Percentiles rank a stretch among this genome's conserved stretches.
Evolutionary conservation across 2,329 filamentous ascomycete genomes (phyloP).

Genomic region (Pseudogymnoascus sp.): DNA sequence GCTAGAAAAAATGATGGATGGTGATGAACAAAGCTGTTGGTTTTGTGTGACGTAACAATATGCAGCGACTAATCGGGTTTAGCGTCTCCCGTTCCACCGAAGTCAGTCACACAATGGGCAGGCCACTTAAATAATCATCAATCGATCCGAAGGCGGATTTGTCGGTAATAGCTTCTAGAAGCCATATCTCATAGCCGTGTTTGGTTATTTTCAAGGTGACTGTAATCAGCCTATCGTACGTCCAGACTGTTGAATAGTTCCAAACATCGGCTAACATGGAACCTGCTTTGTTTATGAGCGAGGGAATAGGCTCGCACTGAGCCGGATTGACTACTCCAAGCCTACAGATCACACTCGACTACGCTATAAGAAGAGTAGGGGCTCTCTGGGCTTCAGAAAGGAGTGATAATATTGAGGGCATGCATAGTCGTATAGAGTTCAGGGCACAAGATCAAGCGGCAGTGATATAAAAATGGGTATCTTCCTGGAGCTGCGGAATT

Average conservation of each 20-base stretch:
- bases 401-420: background rate
- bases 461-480: background rate
- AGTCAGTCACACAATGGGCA: background rate
- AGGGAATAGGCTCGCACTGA: background rate
- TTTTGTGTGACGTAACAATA: background rate
- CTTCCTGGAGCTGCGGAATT: background rate
- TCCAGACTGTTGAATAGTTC: background rate
- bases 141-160: background rate
- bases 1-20: background rate
- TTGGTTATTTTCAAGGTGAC: background rate
- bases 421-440: background rate
- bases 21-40: background rate
- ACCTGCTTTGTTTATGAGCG: background rate
- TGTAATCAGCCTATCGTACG: background rate
- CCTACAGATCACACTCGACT: background rate
- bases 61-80: background rate
- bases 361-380: background rate
- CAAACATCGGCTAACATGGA: no score
- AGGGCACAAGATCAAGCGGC: background rate
- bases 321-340: background rate
- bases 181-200: background rate
- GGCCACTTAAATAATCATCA: no score
- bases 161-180: background rate
- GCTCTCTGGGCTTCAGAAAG: background rate
- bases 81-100: background rate